Percentiles rank a stretch among this genome's conserved stretches.
phyloP scores from a whole-genome alignment of 805 yeast species.

The Yarrowia keelungensis region DNA sequence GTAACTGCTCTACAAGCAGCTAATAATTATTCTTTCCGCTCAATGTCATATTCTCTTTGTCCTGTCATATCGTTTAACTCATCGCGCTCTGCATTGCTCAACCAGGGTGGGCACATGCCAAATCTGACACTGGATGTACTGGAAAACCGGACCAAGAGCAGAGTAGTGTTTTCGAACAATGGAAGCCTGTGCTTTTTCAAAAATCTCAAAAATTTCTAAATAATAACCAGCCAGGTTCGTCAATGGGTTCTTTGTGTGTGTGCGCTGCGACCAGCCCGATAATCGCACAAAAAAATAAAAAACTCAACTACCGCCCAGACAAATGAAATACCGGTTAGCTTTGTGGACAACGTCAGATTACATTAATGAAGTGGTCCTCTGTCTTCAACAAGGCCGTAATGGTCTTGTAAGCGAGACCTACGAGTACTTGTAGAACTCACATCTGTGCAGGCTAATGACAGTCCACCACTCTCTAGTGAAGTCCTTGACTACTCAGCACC shows the following conservation, averaged over 20 bases:
- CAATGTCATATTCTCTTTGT: background rate
- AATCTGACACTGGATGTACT: slow-evolving; percentile 1
- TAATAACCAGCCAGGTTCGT: background rate
- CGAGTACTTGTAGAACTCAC: too few species aligned
- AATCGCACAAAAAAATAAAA: background rate
- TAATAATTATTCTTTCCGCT: too few species aligned
- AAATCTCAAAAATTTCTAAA: background rate
- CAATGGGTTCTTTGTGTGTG: background rate
- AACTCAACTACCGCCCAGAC: background rate
- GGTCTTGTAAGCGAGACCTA: too few species aligned
- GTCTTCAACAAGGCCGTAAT: too few species aligned
- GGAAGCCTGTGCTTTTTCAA: too few species aligned
- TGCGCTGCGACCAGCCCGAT: background rate
- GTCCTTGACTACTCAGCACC: background rate
- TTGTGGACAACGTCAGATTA: background rate
- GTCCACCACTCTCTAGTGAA: too few species aligned
- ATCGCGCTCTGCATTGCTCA: slow-evolving; percentile 25
- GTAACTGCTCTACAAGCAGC: too few species aligned
- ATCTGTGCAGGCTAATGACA: too few species aligned
- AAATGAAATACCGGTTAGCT: background rate
- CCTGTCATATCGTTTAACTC: slow-evolving; percentile 25
- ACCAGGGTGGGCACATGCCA: slow-evolving; percentile 29
- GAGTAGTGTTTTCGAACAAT: background rate
- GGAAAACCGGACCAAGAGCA: background rate
- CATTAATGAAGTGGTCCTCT: background rate